phyloP scores from a whole-genome alignment of 106 monocot species.

The Vanilla planifolia region DNA sequence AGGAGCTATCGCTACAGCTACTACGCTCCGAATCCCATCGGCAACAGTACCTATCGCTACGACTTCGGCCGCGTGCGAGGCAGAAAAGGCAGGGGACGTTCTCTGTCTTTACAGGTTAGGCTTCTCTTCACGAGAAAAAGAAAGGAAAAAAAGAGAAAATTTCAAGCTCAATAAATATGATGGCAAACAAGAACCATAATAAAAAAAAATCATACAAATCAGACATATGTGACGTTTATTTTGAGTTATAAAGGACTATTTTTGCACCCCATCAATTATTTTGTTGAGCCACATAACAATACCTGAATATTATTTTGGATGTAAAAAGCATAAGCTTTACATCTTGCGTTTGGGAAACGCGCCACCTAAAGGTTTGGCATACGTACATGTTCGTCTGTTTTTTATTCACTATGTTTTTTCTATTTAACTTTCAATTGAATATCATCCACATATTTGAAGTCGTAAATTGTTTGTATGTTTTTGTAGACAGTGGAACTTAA shows the following conservation, averaged over 20 bases:
- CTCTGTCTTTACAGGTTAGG: slow-evolving; percentile 80
- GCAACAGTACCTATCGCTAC: slow-evolving; percentile 15
- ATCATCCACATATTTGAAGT: neutral
- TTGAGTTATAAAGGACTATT: neutral
- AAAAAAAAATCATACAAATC: neutral
- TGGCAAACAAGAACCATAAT: neutral
- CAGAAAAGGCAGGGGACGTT: slow-evolving; percentile 36
- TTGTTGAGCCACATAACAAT: neutral
- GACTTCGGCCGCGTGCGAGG: neutral
- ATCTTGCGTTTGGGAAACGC: neutral
- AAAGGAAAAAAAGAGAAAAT: neutral
- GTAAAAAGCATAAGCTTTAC: too few relatives aligned
- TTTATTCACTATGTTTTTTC: neutral
- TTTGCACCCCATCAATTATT: neutral
- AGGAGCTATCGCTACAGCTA: slow-evolving; percentile 11
- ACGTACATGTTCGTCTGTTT: neutral
- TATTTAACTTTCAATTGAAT: neutral
- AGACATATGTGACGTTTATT: neutral
- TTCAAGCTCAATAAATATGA: neutral
- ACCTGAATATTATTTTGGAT: neutral
- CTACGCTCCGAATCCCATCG: slow-evolving; percentile 2
- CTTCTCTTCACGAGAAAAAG: neutral
- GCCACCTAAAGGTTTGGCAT: too few relatives aligned
- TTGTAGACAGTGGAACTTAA: slow-evolving; percentile 69
- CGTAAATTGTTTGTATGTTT: neutral